These are phyloP conservation scores for Nothophaeocryptopus gaeumannii DNA, from an alignment of 2,329 filamentous ascomycete species.

Conservation along the genomic window DNA sequence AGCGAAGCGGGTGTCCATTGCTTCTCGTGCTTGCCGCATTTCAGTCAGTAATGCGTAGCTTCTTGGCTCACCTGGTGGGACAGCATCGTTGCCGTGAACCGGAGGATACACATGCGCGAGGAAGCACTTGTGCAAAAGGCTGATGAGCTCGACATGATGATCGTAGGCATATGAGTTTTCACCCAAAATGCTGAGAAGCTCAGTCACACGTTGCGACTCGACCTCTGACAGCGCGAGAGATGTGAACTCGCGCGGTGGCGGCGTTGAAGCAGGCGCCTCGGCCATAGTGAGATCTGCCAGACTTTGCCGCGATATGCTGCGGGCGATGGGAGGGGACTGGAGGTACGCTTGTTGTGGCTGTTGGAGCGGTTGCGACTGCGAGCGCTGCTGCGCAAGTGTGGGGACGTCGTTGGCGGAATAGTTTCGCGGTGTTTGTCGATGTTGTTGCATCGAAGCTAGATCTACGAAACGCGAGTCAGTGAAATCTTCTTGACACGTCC, in stretches of 20 bases:
- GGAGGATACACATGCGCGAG: slow-evolving; percentile 39
- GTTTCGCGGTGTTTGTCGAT: slow-evolving; percentile 40
- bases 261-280: slow-evolving; percentile 43
- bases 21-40: slow-evolving; percentile 52
- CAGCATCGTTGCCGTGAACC: slow-evolving; percentile 20
- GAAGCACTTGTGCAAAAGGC: slow-evolving; percentile 49
- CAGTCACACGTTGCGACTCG: slow-evolving; percentile 44
- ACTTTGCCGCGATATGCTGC: slow-evolving; percentile 44
- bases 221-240: slow-evolving; percentile 43
- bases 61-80: slow-evolving; percentile 33
- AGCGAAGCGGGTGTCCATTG: slow-evolving; percentile 63
- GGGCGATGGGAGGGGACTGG: slow-evolving; percentile 33
- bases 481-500: slow-evolving; percentile 3
- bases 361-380: neutral
- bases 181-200: slow-evolving; percentile 42
- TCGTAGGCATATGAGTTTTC: slow-evolving; percentile 52
- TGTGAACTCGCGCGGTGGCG: slow-evolving; percentile 42
- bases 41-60: slow-evolving; percentile 46
- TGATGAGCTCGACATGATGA: slow-evolving; percentile 48
- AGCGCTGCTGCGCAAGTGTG: slow-evolving; percentile 33
- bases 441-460: slow-evolving; percentile 48
- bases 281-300: slow-evolving; percentile 48
- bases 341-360: slow-evolving; percentile 15
- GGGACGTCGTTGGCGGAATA: slow-evolving; percentile 33
- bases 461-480: slow-evolving; percentile 35